Evolutionary conservation across 805 yeast genomes (phyloP).

Genomic region (Teunomyces panamensis): DNA sequence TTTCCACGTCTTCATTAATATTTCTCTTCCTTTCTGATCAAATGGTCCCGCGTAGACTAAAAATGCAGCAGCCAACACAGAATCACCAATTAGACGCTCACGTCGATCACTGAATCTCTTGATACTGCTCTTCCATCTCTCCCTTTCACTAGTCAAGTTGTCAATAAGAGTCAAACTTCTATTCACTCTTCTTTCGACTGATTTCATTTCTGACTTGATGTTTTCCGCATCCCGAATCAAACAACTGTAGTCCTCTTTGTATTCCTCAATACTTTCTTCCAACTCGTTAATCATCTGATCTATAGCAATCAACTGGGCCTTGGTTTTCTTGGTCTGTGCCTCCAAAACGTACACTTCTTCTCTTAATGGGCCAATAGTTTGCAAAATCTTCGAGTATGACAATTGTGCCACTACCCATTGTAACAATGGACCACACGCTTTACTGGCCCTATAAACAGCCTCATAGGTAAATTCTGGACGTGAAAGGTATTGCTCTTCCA

Average conservation of each 20-base stretch:
- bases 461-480: slow-evolving; percentile 66
- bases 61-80: slow-evolving; percentile 61
- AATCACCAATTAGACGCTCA: slow-evolving; percentile 57
- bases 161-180: slow-evolving; percentile 64
- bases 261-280: slow-evolving; percentile 62
- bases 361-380: slow-evolving; percentile 69
- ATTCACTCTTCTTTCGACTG: slow-evolving; percentile 56
- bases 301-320: slow-evolving; percentile 69
- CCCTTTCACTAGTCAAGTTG: slow-evolving; percentile 62
- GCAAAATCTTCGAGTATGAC: slow-evolving; percentile 67
- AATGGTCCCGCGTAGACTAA: slow-evolving; percentile 57
- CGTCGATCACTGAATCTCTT: slow-evolving; percentile 46
- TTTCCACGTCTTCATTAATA: slow-evolving; percentile 35
- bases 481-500: slow-evolving; percentile 61
- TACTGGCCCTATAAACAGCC: slow-evolving; percentile 82
- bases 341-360: slow-evolving; percentile 64
- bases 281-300: slow-evolving; percentile 78
- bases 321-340: slow-evolving; percentile 55
- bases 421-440: slow-evolving; percentile 89
- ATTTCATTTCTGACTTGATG: slow-evolving; percentile 66
- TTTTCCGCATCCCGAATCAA: slow-evolving; percentile 77
- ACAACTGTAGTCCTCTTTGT: slow-evolving; percentile 65
- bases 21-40: slow-evolving; percentile 47
- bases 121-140: slow-evolving; percentile 71
- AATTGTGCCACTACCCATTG: slow-evolving; percentile 91